Conservation (phyloP, 768 basidiomycete species). For the Psilocybe sp. region DNA sequence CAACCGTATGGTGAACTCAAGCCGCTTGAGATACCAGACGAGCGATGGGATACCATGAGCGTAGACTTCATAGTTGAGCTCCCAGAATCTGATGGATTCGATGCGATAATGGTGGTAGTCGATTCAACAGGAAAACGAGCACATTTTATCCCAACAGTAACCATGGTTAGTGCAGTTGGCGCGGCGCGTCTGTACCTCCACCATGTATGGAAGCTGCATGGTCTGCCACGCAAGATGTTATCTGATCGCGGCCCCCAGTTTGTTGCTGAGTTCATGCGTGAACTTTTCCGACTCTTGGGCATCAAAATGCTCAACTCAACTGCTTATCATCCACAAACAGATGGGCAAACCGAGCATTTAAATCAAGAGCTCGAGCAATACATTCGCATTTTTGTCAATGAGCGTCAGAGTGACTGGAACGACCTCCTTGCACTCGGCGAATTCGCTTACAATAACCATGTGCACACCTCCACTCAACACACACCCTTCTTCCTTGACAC, state of each 20-base stretch:
- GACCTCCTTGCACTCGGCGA: constrained; percentile 1
- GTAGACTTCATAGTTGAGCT: constrained; percentile 21
- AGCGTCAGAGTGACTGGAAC: constrained; percentile 1
- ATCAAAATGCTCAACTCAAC: constrained; percentile 22
- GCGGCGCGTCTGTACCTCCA: constrained; percentile 12
- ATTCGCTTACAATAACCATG: background rate
- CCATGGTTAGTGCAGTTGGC: constrained; percentile 10
- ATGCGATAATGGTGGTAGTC: constrained; percentile 31
- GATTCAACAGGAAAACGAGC: constrained; percentile 9
- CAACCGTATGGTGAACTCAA: constrained; percentile 14
- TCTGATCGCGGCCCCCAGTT: constrained; percentile 20
- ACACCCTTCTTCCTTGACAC: constrained; percentile 26
- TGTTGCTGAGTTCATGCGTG: constrained; percentile 14
- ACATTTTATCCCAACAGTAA: constrained; percentile 14
- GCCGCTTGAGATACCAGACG: constrained; percentile 15
- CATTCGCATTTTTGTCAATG: constrained; percentile 2
- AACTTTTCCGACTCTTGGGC: constrained; percentile 14
- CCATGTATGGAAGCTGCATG: constrained; percentile 20
- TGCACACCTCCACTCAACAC: constrained; percentile 16
- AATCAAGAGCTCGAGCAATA: no score
- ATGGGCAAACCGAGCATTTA: no score
- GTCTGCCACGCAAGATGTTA: constrained; percentile 15
- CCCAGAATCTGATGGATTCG: constrained; percentile 19
- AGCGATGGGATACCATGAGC: constrained; percentile 29
- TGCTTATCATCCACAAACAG: constrained; percentile 28